Evolutionary conservation across 1,284 basidiomycete genomes (phyloP).

Genomic region (Puccinia coronata): DNA sequence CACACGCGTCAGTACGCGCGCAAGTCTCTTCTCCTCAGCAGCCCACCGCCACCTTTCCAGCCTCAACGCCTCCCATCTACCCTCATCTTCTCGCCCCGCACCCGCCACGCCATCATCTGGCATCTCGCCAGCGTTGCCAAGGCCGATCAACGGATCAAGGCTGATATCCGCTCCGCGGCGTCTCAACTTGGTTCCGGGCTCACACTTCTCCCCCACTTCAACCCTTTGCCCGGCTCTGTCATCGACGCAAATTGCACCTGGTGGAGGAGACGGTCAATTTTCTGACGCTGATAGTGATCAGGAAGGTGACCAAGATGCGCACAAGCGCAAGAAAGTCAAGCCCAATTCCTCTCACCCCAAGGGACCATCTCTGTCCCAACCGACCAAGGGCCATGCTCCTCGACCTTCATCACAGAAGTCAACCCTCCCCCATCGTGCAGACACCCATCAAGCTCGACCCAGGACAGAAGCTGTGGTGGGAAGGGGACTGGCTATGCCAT

Average conservation of each 20-base stretch:
- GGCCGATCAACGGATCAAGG: not conserved
- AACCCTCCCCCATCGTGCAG: not conserved
- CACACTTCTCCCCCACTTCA: not conserved
- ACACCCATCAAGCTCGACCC: not conserved
- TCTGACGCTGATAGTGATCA: conserved; percentile 30
- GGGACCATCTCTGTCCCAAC: not conserved
- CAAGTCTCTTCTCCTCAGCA: conserved; percentile 17
- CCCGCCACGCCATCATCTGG: conserved; percentile 10
- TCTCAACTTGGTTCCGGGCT: not conserved
- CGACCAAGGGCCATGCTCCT: not conserved
- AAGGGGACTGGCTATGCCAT: not conserved
- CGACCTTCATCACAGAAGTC: not conserved
- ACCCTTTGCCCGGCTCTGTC: conserved; percentile 21
- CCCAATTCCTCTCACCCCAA: not conserved
- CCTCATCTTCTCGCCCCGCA: conserved; percentile 30
- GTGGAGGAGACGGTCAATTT: conserved; percentile 21
- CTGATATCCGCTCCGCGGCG: not conserved
- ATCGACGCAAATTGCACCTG: conserved; percentile 14
- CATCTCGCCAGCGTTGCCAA: conserved; percentile 6
- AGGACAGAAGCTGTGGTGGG: not conserved
- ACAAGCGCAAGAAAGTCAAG: conserved; percentile 15
- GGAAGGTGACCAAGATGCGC: not conserved
- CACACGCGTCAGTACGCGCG: conserved; percentile 34
- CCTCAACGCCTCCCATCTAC: not conserved
- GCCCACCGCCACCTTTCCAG: conserved; percentile 9